phyloP scores from a whole-genome alignment of 208 protist genomes.

The Leishmania arabica region DNA sequence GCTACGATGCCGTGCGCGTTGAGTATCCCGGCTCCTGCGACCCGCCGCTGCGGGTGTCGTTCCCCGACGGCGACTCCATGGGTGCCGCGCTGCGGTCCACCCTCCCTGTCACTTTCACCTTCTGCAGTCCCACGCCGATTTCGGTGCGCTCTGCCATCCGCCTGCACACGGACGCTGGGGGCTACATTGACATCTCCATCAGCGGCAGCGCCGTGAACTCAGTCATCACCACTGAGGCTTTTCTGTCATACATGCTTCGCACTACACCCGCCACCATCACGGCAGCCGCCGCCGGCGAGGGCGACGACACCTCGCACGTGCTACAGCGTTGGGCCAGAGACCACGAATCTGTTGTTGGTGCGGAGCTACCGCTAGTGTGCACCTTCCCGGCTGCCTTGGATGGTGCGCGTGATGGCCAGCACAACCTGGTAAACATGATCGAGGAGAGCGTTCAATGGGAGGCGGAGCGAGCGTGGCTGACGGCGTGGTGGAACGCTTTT shows the following conservation, averaged over 20 bases:
- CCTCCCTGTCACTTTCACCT: conserved; percentile 82
- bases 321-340: conserved; percentile 9
- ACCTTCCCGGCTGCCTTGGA: neutral
- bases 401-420: neutral
- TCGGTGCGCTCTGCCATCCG: conserved; percentile 68
- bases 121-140: conserved; percentile 33
- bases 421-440: conserved; percentile 28
- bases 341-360: neutral
- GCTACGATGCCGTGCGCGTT: conserved; percentile 92
- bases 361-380: conserved; percentile 20
- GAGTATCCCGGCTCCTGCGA: conserved; percentile 64
- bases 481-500: conserved; percentile 81
- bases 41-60: conserved; percentile 77
- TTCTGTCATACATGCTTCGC: conserved; percentile 37
- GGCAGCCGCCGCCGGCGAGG: conserved; percentile 28
- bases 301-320: conserved; percentile 10
- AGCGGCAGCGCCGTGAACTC: conserved; percentile 89
- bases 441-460: conserved; percentile 24
- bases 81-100: conserved; percentile 27
- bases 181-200: conserved; percentile 77
- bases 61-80: conserved; percentile 70
- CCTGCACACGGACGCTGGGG: conserved; percentile 77
- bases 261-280: conserved; percentile 28
- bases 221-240: conserved; percentile 72
- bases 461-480: conserved; percentile 47